Percentiles rank a stretch among this genome's conserved stretches.
Evolutionary conservation across 2,329 filamentous ascomycete species (phyloP).

Genomic region (Beauveria brongniartii): DNA sequence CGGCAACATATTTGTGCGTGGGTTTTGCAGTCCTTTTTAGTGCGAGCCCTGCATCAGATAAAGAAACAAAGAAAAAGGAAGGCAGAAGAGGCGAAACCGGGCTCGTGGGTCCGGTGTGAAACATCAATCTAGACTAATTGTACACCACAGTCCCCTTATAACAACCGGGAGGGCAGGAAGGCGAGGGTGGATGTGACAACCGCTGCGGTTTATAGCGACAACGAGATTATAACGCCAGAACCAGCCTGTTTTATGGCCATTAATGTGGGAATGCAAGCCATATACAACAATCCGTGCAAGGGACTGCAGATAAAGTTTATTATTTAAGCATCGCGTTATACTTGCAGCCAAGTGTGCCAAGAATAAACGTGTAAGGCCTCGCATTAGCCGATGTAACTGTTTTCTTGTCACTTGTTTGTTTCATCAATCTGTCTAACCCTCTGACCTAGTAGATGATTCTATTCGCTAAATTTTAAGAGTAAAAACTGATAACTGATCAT

Average conservation of each 20-base stretch:
- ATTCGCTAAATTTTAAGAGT: too few relatives aligned
- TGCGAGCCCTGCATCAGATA: constrained; percentile 3
- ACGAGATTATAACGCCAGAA: neutral
- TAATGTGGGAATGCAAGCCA: neutral
- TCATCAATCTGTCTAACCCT: too few relatives aligned
- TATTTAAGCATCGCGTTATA: too few relatives aligned
- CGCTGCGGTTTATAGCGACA: neutral
- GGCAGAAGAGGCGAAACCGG: neutral
- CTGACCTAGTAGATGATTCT: too few relatives aligned
- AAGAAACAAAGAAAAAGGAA: neutral
- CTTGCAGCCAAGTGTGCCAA: neutral
- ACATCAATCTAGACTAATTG: neutral
- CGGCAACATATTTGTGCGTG: neutral
- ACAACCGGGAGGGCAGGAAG: neutral
- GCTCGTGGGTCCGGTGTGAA: neutral
- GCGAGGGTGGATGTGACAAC: neutral
- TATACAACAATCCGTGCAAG: neutral
- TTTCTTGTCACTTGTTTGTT: too few relatives aligned
- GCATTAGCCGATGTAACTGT: neutral
- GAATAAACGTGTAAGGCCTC: neutral
- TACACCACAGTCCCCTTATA: neutral
- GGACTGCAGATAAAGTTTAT: neutral
- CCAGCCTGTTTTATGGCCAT: neutral
- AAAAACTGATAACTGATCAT: too few relatives aligned
- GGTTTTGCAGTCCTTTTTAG: neutral